phyloP scores from a whole-genome alignment of 331 rosid species.

The Cydonia oblonga region DNA sequence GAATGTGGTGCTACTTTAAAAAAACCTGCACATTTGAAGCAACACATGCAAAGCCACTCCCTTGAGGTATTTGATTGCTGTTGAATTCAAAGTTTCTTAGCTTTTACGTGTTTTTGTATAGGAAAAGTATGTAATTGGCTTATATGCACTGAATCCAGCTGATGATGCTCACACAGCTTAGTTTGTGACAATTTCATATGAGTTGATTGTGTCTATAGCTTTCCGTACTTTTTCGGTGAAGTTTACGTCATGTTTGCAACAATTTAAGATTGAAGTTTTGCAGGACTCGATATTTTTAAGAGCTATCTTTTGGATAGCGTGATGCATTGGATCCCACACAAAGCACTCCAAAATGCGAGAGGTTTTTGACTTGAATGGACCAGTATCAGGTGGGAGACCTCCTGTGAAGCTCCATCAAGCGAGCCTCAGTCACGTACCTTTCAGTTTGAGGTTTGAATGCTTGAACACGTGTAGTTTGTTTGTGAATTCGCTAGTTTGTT shows the following conservation, averaged over 20 bases:
- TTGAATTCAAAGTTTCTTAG: background rate
- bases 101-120: background rate
- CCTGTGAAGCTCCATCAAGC: conserved; percentile 97
- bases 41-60: conserved; percentile 79
- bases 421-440: conserved; percentile 64
- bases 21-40: conserved; percentile 60
- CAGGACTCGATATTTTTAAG: conserved; percentile 42
- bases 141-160: background rate
- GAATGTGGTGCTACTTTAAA: conserved; percentile 62
- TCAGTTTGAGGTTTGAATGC: conserved; percentile 41
- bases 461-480: background rate
- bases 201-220: background rate
- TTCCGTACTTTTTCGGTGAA: background rate
- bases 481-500: background rate
- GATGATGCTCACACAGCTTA: background rate
- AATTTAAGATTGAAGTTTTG: conserved; percentile 35
- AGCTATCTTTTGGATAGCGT: conserved; percentile 31
- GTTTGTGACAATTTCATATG: background rate
- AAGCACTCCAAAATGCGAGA: conserved; percentile 92
- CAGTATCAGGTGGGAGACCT: conserved; percentile 97
- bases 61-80: conserved; percentile 42
- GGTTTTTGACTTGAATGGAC: conserved; percentile 71
- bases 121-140: background rate
- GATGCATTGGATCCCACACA: conserved; percentile 97
- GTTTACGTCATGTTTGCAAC: background rate